Evolutionary conservation across 208 protist species (phyloP), one percentile per base, ranked within the genome.

Genomic region (Wallacemonas collosoma): DNA sequence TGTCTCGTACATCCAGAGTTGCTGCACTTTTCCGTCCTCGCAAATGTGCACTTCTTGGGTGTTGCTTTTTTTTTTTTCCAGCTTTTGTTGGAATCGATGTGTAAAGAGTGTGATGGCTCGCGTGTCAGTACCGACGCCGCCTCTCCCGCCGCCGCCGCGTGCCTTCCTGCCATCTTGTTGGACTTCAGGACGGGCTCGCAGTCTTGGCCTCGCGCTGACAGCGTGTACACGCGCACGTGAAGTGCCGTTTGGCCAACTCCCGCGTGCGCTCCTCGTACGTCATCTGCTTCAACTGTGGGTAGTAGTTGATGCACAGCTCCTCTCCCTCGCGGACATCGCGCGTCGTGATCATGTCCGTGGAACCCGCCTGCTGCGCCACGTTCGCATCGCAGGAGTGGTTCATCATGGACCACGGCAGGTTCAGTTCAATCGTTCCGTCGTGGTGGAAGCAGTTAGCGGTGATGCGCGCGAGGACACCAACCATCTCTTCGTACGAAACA

Each of bases 371-470:
- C 72, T 91, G 86, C 38, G 82, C 87, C 9, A 86, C 80, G 77
- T 93, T 94, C 4, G 91, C 83, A n/a, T 73, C 83, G 68, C 91
- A 96, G 55, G 86, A 87, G 73, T 96, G 91, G 69, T 96, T 94
- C 36, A 96, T 68, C 83, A 96, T 89, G 36, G 89, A 81, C 11
- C 87, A 81, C 6, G 87, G 71, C 58, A 94, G 81, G 63, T 89
- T 68, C 40, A 94, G 77, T 55, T 90, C 85, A 14, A 96, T 79
- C 40, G 61, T 79, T 57, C 67, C 73, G 3, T 92, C 82, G 44
- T 75, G 74, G 38, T 91, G 85, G 67, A 93, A 89, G 71, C 86
- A 87, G 77, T 94, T 94, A 35, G 87, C 86, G 40, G 83, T 85
- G 60, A 93, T 75, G 15, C 89, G 85, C 2, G 88, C 87, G 17